Conservation (phyloP, 345 rosid species). For the Acer yangbiense region DNA sequence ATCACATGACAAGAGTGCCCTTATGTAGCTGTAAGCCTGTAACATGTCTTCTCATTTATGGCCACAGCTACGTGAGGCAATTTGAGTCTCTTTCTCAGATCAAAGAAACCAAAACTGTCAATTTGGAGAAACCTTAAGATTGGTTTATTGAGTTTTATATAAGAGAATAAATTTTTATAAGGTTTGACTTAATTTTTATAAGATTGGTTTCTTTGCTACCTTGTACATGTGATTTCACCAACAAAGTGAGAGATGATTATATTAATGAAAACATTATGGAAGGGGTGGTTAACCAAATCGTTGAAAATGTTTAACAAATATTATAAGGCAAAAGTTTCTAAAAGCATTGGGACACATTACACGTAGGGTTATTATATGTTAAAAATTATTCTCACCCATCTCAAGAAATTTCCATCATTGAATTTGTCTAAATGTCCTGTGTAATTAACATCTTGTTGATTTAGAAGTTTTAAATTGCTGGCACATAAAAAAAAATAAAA, state of each 20-base stretch:
- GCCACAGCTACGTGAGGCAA: background rate
- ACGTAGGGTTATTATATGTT: background rate
- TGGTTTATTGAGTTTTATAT: background rate
- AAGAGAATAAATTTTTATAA: background rate
- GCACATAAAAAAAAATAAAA: no score
- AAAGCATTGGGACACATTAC: background rate
- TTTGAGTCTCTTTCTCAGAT: background rate
- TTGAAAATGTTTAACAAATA: background rate
- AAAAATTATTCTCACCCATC: constrained; percentile 1
- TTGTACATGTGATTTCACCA: constrained; percentile 10
- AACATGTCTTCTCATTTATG: background rate
- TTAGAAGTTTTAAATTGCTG: background rate
- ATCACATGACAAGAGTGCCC: background rate
- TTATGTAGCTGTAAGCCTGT: background rate
- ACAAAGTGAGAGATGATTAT: background rate
- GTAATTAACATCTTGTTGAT: background rate
- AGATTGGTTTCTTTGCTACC: background rate
- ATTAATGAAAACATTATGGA: background rate
- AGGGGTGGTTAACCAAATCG: constrained; percentile 12
- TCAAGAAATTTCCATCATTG: constrained; percentile 11
- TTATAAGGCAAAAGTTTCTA: background rate
- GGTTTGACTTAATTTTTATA: background rate
- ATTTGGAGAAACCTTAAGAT: constrained; percentile 6
- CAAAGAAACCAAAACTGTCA: background rate
- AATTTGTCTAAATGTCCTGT: background rate